phyloP scores from a whole-genome alignment of 352 stramenopile species.

The Pythium myriotylum region DNA sequence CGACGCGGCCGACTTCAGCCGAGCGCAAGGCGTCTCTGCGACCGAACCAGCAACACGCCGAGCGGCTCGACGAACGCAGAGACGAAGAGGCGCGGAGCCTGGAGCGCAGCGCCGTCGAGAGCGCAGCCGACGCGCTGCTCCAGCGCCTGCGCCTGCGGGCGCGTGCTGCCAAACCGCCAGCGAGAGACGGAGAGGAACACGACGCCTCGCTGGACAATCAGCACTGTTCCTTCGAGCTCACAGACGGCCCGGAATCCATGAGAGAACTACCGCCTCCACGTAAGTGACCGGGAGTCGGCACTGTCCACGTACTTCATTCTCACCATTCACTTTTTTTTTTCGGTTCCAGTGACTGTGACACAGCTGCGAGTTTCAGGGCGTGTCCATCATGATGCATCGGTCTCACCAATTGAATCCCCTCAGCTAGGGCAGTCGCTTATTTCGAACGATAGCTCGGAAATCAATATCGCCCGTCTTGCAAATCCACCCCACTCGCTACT shows the following conservation, averaged over 20 bases:
- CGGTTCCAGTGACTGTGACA: conserved; percentile 13
- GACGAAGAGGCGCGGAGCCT: not conserved
- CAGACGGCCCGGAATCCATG: not conserved
- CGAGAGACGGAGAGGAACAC: not conserved
- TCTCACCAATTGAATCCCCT: not conserved
- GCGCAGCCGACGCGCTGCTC: conserved; percentile 24
- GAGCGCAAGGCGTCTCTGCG: conserved; percentile 21
- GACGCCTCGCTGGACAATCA: not conserved
- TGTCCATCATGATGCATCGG: not conserved
- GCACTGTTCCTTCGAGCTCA: not conserved
- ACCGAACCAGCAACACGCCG: conserved; percentile 14
- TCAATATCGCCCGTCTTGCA: no score
- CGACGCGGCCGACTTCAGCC: not conserved
- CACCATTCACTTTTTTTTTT: not conserved
- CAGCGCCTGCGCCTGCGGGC: conserved; percentile 21
- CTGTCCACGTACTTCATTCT: not conserved
- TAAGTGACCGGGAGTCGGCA: not conserved
- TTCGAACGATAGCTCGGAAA: no score
- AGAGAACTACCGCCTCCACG: conserved; percentile 12
- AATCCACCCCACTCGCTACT: not conserved
- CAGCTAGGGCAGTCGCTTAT: no score
- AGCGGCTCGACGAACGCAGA: not conserved
- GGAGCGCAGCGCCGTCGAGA: conserved; percentile 24
- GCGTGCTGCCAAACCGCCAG: conserved; percentile 14
- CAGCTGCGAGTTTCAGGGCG: conserved; percentile 15